Conservation (phyloP, 75 land plant genomes). For the Sequoia sempervirens region DNA sequence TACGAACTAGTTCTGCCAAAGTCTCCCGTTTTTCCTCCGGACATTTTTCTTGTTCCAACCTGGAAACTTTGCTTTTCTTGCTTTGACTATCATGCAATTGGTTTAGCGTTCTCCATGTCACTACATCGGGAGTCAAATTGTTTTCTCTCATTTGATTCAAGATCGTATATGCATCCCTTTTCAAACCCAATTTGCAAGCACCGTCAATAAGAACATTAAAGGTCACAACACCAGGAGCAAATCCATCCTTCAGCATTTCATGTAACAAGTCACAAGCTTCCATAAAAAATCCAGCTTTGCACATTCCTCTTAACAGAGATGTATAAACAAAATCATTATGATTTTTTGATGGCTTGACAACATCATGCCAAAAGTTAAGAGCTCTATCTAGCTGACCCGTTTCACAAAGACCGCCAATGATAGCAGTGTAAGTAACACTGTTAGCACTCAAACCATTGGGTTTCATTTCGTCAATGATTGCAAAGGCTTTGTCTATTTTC, state of each 20-base stretch:
- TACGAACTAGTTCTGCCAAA: not conserved
- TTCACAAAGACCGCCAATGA: conserved; percentile 53
- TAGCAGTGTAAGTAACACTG: conserved; percentile 32
- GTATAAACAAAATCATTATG: conserved; percentile 61
- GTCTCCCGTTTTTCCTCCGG: conserved; percentile 1
- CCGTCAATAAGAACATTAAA: conserved; percentile 53
- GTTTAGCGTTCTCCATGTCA: conserved; percentile 64
- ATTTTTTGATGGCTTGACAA: conserved; percentile 50
- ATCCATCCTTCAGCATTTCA: conserved; percentile 59
- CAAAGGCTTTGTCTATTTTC: conserved; percentile 40
- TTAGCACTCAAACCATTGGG: conserved; percentile 32
- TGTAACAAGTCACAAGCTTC: conserved; percentile 66
- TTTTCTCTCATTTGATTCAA: conserved; percentile 56
- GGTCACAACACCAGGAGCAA: conserved; percentile 41
- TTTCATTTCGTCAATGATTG: conserved; percentile 35
- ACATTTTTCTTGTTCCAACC: conserved; percentile 2
- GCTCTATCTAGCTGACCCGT: conserved; percentile 34
- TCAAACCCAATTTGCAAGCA: conserved; percentile 48
- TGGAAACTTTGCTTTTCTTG: conserved; percentile 12
- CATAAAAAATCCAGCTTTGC: conserved; percentile 38
- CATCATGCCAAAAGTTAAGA: conserved; percentile 52
- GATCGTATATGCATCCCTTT: conserved; percentile 50
- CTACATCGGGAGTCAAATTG: conserved; percentile 58
- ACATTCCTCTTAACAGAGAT: conserved; percentile 51
- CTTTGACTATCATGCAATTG: conserved; percentile 25